Conservation (phyloP, 257 asterid genomes). For the Salvia rosmarinus region DNA sequence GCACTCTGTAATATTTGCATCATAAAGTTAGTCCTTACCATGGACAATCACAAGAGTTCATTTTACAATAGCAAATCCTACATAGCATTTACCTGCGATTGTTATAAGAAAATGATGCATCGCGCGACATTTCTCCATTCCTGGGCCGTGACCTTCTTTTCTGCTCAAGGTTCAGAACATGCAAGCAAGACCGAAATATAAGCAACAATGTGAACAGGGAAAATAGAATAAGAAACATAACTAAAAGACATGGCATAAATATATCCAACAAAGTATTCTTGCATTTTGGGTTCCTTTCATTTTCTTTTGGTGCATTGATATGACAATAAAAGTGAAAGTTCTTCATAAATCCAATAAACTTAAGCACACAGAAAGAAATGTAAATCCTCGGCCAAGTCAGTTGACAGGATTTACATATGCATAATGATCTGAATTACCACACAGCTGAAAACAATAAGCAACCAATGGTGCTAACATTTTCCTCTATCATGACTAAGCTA, state of each 20-base stretch:
- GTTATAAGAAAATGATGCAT: constrained; percentile 65
- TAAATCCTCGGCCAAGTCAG: constrained; percentile 12
- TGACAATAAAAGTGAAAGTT: neutral
- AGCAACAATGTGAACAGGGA: constrained; percentile 4
- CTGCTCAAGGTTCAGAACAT: constrained; percentile 60
- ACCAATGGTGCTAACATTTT: constrained; percentile 7
- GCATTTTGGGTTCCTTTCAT: neutral
- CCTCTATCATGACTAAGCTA: constrained; percentile 19
- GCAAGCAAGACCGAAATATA: constrained; percentile 21
- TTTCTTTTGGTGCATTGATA: neutral
- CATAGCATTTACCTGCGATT: constrained; percentile 64
- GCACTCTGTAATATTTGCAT: constrained; percentile 55
- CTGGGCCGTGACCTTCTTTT: constrained; percentile 69
- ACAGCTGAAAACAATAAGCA: neutral
- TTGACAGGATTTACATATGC: constrained; percentile 15
- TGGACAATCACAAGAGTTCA: constrained; percentile 9
- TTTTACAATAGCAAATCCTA: neutral
- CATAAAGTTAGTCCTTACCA: constrained; percentile 25
- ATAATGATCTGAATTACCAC: neutral
- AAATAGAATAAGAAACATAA: neutral
- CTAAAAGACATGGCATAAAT: neutral
- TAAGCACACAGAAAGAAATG: neutral
- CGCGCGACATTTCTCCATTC: constrained; percentile 56
- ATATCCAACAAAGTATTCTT: neutral
- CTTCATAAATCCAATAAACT: constrained; percentile 17